Percentiles rank a stretch among this genome's conserved stretches.
These are phyloP conservation scores for Cerrena zonata DNA, from an alignment of 1,284 basidiomycete genomes.

Conservation along the genomic window DNA sequence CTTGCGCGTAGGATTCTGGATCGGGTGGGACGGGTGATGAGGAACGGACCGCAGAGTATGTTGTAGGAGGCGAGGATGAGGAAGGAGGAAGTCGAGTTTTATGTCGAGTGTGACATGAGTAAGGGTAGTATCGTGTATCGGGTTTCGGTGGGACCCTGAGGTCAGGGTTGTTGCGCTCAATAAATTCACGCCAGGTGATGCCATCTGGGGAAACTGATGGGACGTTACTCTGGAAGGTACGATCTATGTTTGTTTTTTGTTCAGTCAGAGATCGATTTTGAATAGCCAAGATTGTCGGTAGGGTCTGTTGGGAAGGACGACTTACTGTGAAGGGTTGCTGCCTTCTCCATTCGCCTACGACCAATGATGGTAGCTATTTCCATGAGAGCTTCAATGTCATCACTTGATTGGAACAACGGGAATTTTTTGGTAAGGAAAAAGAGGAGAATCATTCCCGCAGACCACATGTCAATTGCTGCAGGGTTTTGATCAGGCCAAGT, in stretches of 20 bases:
- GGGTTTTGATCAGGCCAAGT: too few relatives aligned
- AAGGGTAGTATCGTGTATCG: slow-evolving; percentile 51
- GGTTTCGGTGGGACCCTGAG: slow-evolving; percentile 53
- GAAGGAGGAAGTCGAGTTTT: slow-evolving; percentile 3
- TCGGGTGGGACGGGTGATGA: slow-evolving; percentile 21
- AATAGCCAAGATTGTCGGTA: neutral
- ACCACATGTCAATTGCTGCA: slow-evolving; percentile 97
- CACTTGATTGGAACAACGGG: slow-evolving; percentile 89
- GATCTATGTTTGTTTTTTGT: slow-evolving; percentile 44
- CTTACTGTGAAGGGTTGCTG: slow-evolving; percentile 86
- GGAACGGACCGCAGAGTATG: slow-evolving; percentile 19
- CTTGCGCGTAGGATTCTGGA: slow-evolving; percentile 40
- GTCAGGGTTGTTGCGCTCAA: slow-evolving; percentile 72
- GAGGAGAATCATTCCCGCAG: slow-evolving; percentile 86
- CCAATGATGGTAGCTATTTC: slow-evolving; percentile 91
- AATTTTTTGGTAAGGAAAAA: slow-evolving; percentile 92
- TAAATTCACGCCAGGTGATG: slow-evolving; percentile 65
- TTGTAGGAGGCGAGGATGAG: slow-evolving; percentile 14
- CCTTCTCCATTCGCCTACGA: slow-evolving; percentile 75
- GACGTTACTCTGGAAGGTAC: slow-evolving; percentile 81
- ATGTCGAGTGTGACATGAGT: slow-evolving; percentile 20
- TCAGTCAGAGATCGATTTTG: neutral
- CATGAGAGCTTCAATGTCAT: slow-evolving; percentile 92
- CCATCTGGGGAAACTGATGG: slow-evolving; percentile 67
- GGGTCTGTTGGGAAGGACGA: slow-evolving; percentile 10